Base-by-base conservation (phyloP, 164 flowering plant species). In the Kalanchoe fedtschenkoi region DNA sequence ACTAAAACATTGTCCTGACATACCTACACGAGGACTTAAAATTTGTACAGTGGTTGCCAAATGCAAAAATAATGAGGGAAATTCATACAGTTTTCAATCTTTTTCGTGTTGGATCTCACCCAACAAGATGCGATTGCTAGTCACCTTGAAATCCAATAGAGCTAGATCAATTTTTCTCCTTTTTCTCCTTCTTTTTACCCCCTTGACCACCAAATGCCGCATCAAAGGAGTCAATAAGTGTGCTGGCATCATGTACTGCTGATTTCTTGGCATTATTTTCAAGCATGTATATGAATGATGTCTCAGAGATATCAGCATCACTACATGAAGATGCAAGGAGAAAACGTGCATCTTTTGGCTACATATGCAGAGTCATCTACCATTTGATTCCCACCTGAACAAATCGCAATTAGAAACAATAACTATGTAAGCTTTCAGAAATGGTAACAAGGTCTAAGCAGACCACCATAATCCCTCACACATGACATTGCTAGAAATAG, bases 231-330 rank as follows among this genome's bases (percentile, higher is more conserved):
- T 77, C 89, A n/a, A 65, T 37, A 56, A 71, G 38, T 34, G 65
- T 62, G 16, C 60, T 16, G 2, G 65, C 14, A 32, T 78, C 85
- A 1, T 70, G 65, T 13, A 60, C 47, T 4, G 65, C 64, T 9
- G 79, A 68, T 67, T 80, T 82, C 73, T 75, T 81, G 24, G 70
- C 43, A 39, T 76, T 78, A 65, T 87, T 83, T 68, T 81, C 87
- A 17, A 85, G 78, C 87, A 82, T 83, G 74, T 87, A 91, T 13
- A 85, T 82, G 64, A 89, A 89, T 15, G 86, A 85, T 54, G 91
- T 37, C 66, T 87, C 93, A 17, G 89, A 68, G 6, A 71, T 78
- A 62, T 80, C 88, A 1, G 82, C 71, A 53, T 87, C 97, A 62
- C 77, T 74, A 66, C 69, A 78, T 0, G 95, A 82, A 29, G 84